A percentile compares a stretch with the other conserved stretches of the same genome.
Evolutionary conservation across 176 grass and related monocot genomes (phyloP).

Genomic region (Carex myosuroides): DNA sequence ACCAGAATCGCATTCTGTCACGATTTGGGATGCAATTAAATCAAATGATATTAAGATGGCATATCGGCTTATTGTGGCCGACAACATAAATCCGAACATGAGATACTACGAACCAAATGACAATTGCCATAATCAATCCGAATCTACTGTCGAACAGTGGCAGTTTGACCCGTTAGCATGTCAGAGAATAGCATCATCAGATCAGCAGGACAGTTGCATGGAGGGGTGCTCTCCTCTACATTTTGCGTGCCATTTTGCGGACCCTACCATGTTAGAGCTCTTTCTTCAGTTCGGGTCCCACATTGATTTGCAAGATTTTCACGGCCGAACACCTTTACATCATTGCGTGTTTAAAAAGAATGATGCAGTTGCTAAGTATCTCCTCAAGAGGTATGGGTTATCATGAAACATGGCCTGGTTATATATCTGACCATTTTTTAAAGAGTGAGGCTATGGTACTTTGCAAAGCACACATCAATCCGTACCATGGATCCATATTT

Average conservation of each 20-base stretch:
- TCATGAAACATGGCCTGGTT: not conserved
- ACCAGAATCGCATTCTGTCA: constrained; percentile 30
- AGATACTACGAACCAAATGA: constrained; percentile 53
- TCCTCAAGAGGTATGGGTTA: constrained; percentile 61
- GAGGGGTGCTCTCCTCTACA: constrained; percentile 82
- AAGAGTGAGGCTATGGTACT: no score
- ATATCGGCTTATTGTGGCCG: constrained; percentile 58
- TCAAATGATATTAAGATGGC: constrained; percentile 51
- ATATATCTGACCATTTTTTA: no score
- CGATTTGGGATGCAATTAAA: constrained; percentile 79
- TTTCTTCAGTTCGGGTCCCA: constrained; percentile 81
- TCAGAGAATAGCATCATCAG: constrained; percentile 44
- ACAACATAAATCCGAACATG: constrained; percentile 50
- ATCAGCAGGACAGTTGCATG: constrained; percentile 58
- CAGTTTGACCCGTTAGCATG: constrained; percentile 68
- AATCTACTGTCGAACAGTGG: constrained; percentile 34
- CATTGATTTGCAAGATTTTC: constrained; percentile 86
- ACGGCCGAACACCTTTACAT: constrained; percentile 84
- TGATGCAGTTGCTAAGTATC: constrained; percentile 72
- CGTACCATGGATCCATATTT: no score
- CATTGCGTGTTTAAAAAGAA: constrained; percentile 82
- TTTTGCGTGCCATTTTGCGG: constrained; percentile 54
- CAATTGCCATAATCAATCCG: constrained; percentile 35
- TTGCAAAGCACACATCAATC: no score
- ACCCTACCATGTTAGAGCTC: constrained; percentile 57